Conservation (phyloP, 1,139 yeast genomes). For the Diutina scorzettiae region DNA sequence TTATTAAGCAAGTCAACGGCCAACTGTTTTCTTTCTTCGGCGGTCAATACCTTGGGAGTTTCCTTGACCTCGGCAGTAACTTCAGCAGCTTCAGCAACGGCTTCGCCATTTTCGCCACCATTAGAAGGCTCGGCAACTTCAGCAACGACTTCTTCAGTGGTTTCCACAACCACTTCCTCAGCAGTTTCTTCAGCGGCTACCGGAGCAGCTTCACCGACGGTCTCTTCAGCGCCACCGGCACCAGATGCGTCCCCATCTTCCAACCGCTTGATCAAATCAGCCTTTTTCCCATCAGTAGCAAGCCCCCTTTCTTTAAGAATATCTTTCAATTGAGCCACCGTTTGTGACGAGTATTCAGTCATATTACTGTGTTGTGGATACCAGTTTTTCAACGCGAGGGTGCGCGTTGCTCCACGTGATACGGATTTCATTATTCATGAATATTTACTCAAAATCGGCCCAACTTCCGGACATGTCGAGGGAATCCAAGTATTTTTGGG, state of each 20-base stretch:
- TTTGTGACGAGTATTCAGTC: conserved; percentile 51
- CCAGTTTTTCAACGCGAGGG: background rate
- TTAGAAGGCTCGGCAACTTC: conserved; percentile 9
- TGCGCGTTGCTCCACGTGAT: no score
- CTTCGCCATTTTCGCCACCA: no score
- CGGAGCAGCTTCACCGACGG: background rate
- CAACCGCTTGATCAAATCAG: conserved; percentile 67
- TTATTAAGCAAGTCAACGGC: conserved; percentile 60
- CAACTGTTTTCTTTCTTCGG: conserved; percentile 58
- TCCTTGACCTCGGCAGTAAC: conserved; percentile 15
- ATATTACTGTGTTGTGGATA: conserved; percentile 15
- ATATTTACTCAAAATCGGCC: conserved; percentile 5
- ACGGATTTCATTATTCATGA: no score
- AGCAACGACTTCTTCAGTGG: conserved; percentile 9
- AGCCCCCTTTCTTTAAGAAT: conserved; percentile 56
- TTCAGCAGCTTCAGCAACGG: conserved; percentile 8
- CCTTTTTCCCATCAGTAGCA: conserved; percentile 70
- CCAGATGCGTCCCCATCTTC: conserved; percentile 16
- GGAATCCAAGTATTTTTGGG: background rate
- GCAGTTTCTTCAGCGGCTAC: conserved; percentile 9
- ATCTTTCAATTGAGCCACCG: conserved; percentile 82
- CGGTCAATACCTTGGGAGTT: conserved; percentile 28
- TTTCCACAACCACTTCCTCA: conserved; percentile 13
- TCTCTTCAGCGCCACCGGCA: background rate
- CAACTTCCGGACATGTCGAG: conserved; percentile 4